phyloP scores from a whole-genome alignment of 208 protist species.

The Crithidia bombi region DNA sequence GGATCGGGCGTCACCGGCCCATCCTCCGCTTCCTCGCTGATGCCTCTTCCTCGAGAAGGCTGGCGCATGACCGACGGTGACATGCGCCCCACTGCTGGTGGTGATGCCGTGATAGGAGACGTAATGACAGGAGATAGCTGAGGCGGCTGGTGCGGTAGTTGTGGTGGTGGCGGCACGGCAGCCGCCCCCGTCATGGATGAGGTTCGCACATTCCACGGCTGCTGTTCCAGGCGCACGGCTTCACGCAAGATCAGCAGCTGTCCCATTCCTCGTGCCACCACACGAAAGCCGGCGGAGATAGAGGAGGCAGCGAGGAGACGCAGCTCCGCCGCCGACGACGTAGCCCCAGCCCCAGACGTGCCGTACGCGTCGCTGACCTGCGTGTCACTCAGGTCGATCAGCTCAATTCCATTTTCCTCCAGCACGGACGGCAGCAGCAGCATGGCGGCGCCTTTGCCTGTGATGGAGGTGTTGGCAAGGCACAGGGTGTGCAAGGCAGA shows the following conservation, averaged over 20 bases:
- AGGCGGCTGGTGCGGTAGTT: background rate
- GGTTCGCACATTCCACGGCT: constrained; percentile 22
- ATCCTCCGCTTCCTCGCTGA: background rate
- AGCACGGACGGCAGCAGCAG: constrained; percentile 45
- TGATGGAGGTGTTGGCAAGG: constrained; percentile 55
- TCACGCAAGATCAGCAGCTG: constrained; percentile 37
- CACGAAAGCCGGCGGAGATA: constrained; percentile 16
- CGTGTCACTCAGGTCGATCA: constrained; percentile 64
- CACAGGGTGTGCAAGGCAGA: constrained; percentile 55
- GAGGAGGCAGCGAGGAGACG: constrained; percentile 24
- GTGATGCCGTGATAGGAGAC: background rate
- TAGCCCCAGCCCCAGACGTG: background rate
- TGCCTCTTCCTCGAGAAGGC: background rate
- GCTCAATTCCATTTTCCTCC: constrained; percentile 52
- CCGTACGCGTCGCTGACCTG: constrained; percentile 18
- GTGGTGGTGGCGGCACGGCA: background rate
- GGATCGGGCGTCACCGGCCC: background rate
- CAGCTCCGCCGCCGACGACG: constrained; percentile 11
- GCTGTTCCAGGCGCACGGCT: constrained; percentile 15
- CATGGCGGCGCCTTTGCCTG: constrained; percentile 30
- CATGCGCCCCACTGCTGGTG: background rate
- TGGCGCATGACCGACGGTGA: background rate
- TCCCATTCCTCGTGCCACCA: constrained; percentile 35
- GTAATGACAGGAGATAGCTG: background rate
- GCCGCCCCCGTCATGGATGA: background rate